Evolutionary conservation across 2,329 filamentous ascomycete genomes (phyloP), one percentile per base, ranked within the genome.

Genomic region (Alternaria sp.): DNA sequence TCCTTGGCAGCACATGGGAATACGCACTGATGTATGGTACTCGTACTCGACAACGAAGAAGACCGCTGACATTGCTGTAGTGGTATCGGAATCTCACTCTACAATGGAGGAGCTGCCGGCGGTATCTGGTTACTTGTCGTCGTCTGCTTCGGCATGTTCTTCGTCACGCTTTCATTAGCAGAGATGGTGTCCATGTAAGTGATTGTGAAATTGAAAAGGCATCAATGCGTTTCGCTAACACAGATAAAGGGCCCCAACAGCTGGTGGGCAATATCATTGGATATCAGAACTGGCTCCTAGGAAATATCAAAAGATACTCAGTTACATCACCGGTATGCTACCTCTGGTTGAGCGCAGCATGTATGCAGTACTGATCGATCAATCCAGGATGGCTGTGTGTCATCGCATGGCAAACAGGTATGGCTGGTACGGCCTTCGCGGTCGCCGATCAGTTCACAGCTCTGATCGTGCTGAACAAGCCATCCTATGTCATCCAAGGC

Each of bases 371-470:
- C 55, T 56, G 17, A 32, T 4, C 8, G 15, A 12, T 0, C 25
- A 10, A 5, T 43, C 8, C 12, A 50, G 81, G 81, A 11, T 83
- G 81, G 81, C 69, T 80, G 11, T 77, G 73, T 47, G 75, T 78
- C 6, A 67, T 81, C 1, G 79, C 76, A 2, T 81, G 80, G 80
- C 79, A 81, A 63, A 70, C 73, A 8, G 65, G 46, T 62, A 67
- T 58, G 67, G 79, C 77, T 13, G 61, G 61, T 15, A 68, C 67
- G 2, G 63, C 69, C n/a, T 75, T 71, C 52, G 63, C 70, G 1
- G 51, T 63, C 3, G 61, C 66, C 6, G 66, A 65, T 6, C 66
- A 72, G 45, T 62, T 76, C 21, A 72, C 75, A 59, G 73, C 68
- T 10, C 54, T 76, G 9, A 68, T 76, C 13, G 71, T 61, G 10